Percentiles rank a stretch among this genome's conserved stretches.
phyloP scores from a whole-genome alignment of 2,329 filamentous ascomycete species.

The Huntiella bhutanensis region DNA sequence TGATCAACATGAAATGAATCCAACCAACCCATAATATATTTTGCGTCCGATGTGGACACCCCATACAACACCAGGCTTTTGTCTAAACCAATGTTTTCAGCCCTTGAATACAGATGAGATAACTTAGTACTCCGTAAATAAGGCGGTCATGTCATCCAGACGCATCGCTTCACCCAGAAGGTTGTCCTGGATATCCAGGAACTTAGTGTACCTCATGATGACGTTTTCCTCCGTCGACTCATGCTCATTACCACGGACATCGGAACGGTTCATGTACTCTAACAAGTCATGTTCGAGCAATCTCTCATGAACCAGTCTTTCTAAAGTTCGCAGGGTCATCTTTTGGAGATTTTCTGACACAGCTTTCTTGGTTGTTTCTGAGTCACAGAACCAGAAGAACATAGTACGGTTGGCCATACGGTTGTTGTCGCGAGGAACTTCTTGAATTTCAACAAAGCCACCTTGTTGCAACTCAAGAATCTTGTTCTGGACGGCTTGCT shows the following conservation, averaged over 20 bases:
- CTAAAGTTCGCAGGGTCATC: slow-evolving; percentile 66
- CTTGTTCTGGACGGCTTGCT: slow-evolving; percentile 66
- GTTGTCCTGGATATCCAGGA: slow-evolving; percentile 49
- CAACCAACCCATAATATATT: background rate
- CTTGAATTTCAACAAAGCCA: slow-evolving; percentile 79
- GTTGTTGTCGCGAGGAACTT: slow-evolving; percentile 75
- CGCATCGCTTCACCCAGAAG: slow-evolving; percentile 61
- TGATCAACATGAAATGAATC: background rate
- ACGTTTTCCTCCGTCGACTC: slow-evolving; percentile 54
- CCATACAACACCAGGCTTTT: too few relatives aligned
- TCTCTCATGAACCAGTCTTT: slow-evolving; percentile 61
- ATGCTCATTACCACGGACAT: slow-evolving; percentile 67
- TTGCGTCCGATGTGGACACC: too few relatives aligned
- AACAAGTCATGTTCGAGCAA: slow-evolving; percentile 53
- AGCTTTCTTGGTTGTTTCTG: slow-evolving; percentile 47
- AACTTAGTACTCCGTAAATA: slow-evolving; percentile 57
- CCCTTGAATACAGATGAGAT: too few relatives aligned
- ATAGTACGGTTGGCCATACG: slow-evolving; percentile 67
- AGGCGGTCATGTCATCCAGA: slow-evolving; percentile 67
- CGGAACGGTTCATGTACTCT: slow-evolving; percentile 63
- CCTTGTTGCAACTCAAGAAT: slow-evolving; percentile 72
- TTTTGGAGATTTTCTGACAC: slow-evolving; percentile 75
- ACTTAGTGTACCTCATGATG: slow-evolving; percentile 40
- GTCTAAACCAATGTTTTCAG: too few relatives aligned
- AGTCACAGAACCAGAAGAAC: slow-evolving; percentile 84